phyloP scores from a whole-genome alignment of 1,284 basidiomycete genomes.

The Cerioporus squamosus region DNA sequence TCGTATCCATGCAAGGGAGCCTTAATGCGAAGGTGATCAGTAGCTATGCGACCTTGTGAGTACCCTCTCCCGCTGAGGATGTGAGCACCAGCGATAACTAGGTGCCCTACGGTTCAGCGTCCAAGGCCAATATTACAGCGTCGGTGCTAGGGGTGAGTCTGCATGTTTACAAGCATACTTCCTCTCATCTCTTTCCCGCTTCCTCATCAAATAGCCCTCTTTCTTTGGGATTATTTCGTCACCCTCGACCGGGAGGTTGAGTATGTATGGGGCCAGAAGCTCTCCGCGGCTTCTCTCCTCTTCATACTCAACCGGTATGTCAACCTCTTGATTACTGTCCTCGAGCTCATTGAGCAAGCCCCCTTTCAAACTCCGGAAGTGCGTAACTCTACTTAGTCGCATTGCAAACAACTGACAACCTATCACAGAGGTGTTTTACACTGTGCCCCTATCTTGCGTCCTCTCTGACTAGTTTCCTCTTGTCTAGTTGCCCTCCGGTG shows the following conservation, averaged over 20 bases:
- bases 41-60: constrained; percentile 14
- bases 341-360: constrained; percentile 13
- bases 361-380: constrained; percentile 13
- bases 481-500: constrained; percentile 9
- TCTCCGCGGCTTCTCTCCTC: constrained; percentile 13
- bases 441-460: not conserved
- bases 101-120: not conserved
- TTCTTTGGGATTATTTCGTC: constrained; percentile 17
- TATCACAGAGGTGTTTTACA: not conserved
- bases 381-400: not conserved
- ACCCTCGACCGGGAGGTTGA: constrained; percentile 19
- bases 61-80: not conserved
- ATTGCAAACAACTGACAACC: not conserved
- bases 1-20: constrained; percentile 4
- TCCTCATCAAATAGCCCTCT: not conserved
- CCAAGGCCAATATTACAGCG: constrained; percentile 11
- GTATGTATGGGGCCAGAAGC: constrained; percentile 11
- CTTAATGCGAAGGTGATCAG: constrained; percentile 6
- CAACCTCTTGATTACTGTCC: constrained; percentile 15
- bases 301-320: constrained; percentile 21
- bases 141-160: constrained; percentile 11
- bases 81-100: not conserved
- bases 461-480: not conserved
- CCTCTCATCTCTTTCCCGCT: not conserved
- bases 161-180: not conserved